Base-by-base conservation (phyloP, 2,329 filamentous ascomycete genomes). In the Knufia petricola region DNA sequence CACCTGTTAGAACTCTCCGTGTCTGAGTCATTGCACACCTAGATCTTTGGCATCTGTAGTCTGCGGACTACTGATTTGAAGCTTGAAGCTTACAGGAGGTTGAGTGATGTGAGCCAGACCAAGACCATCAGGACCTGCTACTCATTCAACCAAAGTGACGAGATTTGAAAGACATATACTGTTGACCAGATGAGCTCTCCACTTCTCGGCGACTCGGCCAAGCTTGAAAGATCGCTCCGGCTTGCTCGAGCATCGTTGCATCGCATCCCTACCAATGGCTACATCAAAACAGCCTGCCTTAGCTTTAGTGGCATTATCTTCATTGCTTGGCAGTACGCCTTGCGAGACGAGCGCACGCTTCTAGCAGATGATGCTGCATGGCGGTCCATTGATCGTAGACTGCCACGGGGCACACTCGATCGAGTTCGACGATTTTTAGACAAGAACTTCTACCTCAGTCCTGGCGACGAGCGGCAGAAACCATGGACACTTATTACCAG, bases 401-500 rank as follows among this genome's bases (percentile, higher is more conserved):
- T 36, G 9, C 32, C 32, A 36, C 9, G 32, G 15, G 10, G 32
- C 6, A 36, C 32, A 36, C 32, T 36, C 4, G 7, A 36, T 13
- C 15, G 32, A 4, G 15, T 36, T n/a, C 32, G 32, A 6, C 32
- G 15, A 36, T 4, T 36, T 6, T n/a, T 36, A 4, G 15, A 36
- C 6, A 17, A n/a, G 6, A 36, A 36, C 32, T 36, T 36, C 32
- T 17, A 17, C 32, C 32, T 36, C 32, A 36, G 15, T 17, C 32
- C 32, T n/a, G 32, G 32, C 9, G 32, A 36, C 13, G 32, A 7
- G 13, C 32, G 13, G 15, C 9, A 17, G 4, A 13, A 17, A 36
- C 32, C 32, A 6, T 53, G 51, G 51, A 53, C 45, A 24, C 36
- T 53, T 41, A 13, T 53, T 26, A 51, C 49, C 28, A 15, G 49